A percentile compares a stretch with the other conserved stretches of the same genome.
phyloP scores from a whole-genome alignment of 768 basidiomycete species.

The Rickenella mellea region DNA sequence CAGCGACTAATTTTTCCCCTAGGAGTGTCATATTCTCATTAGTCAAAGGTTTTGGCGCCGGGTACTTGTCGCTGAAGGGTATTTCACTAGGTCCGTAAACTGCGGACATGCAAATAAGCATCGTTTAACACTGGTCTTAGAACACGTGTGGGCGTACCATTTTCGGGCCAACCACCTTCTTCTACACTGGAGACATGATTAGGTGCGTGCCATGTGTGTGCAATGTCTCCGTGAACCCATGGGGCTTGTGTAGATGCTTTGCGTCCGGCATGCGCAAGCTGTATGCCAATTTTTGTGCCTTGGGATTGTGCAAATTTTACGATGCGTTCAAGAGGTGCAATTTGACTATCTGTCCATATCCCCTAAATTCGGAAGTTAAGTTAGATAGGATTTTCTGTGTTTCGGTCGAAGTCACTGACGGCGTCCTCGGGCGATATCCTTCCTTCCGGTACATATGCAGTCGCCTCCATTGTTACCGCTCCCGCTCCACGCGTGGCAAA shows the following conservation, averaged over 20 bases:
- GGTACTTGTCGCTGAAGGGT: conserved; percentile 41
- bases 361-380: conserved; percentile 25
- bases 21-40: conserved; percentile 43
- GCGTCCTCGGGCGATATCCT: conserved; percentile 71
- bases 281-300: conserved; percentile 64
- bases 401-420: conserved; percentile 22
- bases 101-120: conserved; percentile 14
- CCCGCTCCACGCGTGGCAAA: conserved; percentile 67
- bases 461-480: conserved; percentile 66
- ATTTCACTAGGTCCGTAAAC: conserved; percentile 56
- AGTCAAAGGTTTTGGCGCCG: conserved; percentile 51
- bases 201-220: conserved; percentile 20
- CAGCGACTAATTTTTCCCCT: conserved; percentile 50
- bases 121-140: neutral
- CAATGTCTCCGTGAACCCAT: conserved; percentile 41
- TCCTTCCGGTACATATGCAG: conserved; percentile 63
- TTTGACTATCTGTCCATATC: conserved; percentile 71
- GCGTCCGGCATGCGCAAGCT: conserved; percentile 66
- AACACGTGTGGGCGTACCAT: conserved; percentile 28
- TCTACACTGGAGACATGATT: conserved; percentile 31
- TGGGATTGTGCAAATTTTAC: conserved; percentile 68
- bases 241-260: conserved; percentile 67
- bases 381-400: neutral
- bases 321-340: conserved; percentile 57
- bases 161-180: conserved; percentile 63